Percentiles rank a stretch among this genome's conserved stretches.
Conservation (phyloP, 148 eudicot genomes). For the Gaultheria prostrata region DNA sequence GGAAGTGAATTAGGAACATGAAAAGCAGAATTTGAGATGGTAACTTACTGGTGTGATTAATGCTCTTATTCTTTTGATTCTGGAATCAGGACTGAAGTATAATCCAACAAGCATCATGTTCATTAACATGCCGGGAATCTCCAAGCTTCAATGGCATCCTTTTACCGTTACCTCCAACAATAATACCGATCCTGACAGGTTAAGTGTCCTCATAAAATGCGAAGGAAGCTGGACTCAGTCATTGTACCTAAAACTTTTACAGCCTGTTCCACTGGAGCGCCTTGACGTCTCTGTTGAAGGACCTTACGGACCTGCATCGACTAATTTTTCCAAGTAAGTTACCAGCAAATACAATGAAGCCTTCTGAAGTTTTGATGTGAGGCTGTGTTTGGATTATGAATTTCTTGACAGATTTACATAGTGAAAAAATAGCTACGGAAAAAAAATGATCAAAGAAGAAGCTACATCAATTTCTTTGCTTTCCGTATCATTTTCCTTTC, state of each 20-base stretch:
- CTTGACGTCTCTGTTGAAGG: slow-evolving; percentile 71
- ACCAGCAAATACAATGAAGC: not conserved
- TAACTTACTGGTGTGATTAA: not conserved
- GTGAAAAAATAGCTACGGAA: no score
- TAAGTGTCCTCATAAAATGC: slow-evolving; percentile 59
- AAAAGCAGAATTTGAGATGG: slow-evolving; percentile 3
- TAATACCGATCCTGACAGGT: slow-evolving; percentile 47
- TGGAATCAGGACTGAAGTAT: slow-evolving; percentile 42
- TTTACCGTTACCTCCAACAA: slow-evolving; percentile 60
- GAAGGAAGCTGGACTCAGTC: slow-evolving; percentile 67
- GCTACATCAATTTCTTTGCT: no score
- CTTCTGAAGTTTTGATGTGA: not conserved
- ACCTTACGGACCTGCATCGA: slow-evolving; percentile 68
- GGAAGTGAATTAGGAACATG: no score
- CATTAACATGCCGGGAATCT: slow-evolving; percentile 51
- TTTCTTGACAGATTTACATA: not conserved
- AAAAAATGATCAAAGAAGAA: no score
- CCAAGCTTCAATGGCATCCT: slow-evolving; percentile 86
- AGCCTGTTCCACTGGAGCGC: slow-evolving; percentile 31
- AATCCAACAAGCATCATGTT: slow-evolving; percentile 65
- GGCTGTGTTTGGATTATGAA: not conserved
- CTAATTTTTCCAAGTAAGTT: slow-evolving; percentile 50
- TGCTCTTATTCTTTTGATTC: not conserved
- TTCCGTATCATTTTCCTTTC: no score
- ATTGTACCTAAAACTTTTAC: slow-evolving; percentile 36